Conservation (phyloP, 306 rosid genomes). For the Heteromeles arbutifolia region DNA sequence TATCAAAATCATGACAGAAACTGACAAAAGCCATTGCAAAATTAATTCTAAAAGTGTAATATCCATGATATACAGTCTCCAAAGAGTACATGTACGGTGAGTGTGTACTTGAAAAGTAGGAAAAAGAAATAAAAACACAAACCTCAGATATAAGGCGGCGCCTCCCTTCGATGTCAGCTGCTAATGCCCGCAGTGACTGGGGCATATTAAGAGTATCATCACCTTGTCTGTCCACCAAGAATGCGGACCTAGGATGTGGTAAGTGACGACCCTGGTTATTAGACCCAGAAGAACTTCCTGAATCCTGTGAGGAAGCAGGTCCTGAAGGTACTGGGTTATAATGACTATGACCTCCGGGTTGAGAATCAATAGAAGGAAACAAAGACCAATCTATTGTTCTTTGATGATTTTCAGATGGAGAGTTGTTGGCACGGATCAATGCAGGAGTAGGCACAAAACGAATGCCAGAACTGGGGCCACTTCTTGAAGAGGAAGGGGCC, state of each 20-base stretch:
- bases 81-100: neutral
- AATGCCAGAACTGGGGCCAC: conserved; percentile 48
- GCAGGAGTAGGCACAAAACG: conserved; percentile 41
- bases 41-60: neutral
- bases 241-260: conserved; percentile 46
- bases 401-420: conserved; percentile 46
- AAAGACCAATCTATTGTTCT: conserved; percentile 65
- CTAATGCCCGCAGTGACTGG: conserved; percentile 51
- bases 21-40: neutral
- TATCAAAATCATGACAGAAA: neutral
- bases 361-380: conserved; percentile 52
- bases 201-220: conserved; percentile 47
- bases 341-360: conserved; percentile 45
- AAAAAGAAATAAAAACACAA: conserved; percentile 17
- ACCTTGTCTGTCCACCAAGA: conserved; percentile 53
- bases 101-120: conserved; percentile 1
- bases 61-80: conserved; percentile 9
- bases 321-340: conserved; percentile 46
- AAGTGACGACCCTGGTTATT: conserved; percentile 42
- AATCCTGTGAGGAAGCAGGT: conserved; percentile 42
- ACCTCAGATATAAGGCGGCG: conserved; percentile 82
- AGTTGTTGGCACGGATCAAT: conserved; percentile 44
- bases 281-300: conserved; percentile 25
- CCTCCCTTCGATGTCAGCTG: conserved; percentile 74
- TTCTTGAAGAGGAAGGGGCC: conserved; percentile 48